Base-by-base conservation (phyloP, 2,329 filamentous ascomycete species). In the Cercospora nicotianae region DNA sequence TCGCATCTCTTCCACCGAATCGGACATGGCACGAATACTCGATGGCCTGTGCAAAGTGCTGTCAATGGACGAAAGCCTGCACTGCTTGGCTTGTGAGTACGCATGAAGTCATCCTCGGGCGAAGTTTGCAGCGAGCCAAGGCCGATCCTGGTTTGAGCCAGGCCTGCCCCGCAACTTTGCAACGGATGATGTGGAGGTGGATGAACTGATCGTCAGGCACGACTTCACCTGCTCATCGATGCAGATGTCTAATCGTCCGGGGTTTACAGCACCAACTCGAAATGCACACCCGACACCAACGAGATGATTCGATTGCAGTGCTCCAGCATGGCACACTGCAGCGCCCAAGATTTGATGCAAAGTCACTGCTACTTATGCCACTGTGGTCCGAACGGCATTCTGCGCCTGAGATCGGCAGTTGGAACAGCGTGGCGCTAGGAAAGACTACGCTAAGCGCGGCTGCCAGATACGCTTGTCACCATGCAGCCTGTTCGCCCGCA, bases 1-100 rank as follows among this genome's bases (percentile, higher is more conserved):
- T 53, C 72, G 75, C 76, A 80, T 80, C 26, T 69, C 69, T 31
- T 45, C 58, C 33, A 62, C 69, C 30, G n/a, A 20, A 2, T 65
- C 63, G 31, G 64, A 51, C 61, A 63, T 63, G 18, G 23, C 61
- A 31, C 61, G 28, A 16, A 13, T 10, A 33, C 12, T 28, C 12
- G 13, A 45, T 62, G 39, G 45, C 39, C 60, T 36, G 30, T 55
- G 18, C 26, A 16, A 64, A 42, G 58, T 65, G 65, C 57, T 26
- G 65, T 65, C 26, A 26, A n/a, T 31, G 60, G 23, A 20, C 30
- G 30, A 45, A 6, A 20, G 42, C n/a, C 10, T 10, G 9, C 36
- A 42, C 60, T 26, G 51, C 63, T 65, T 69, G 53, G 57, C 31
- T 30, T 30, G 36, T 13, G 20, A 28, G 55, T 20, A 23, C 28